phyloP scores from a whole-genome alignment of 352 stramenopile species.

The Pythium phragmiticola region DNA sequence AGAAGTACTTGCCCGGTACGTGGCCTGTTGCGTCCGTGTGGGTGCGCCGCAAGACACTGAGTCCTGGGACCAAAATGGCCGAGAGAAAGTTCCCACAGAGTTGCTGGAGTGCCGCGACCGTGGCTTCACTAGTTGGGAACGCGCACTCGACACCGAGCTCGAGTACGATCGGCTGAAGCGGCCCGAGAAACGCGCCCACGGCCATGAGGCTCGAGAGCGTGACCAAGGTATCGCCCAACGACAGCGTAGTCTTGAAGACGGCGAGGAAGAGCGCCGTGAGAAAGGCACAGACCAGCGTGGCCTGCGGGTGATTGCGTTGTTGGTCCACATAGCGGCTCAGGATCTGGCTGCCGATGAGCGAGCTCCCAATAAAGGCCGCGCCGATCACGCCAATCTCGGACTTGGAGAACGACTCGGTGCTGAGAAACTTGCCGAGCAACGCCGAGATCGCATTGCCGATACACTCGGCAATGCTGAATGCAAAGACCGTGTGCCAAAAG shows the following conservation, averaged over 20 bases:
- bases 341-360: conserved; percentile 64
- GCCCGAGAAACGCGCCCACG: conserved; percentile 54
- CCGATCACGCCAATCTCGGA: conserved; percentile 62
- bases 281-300: conserved; percentile 56
- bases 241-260: conserved; percentile 48
- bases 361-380: conserved; percentile 68
- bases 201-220: conserved; percentile 50
- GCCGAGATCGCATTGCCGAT: conserved; percentile 71
- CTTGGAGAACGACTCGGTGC: conserved; percentile 45
- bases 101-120: conserved; percentile 70
- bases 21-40: conserved; percentile 34
- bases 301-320: conserved; percentile 55
- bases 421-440: conserved; percentile 71
- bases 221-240: conserved; percentile 31
- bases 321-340: conserved; percentile 68
- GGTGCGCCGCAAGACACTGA: conserved; percentile 45
- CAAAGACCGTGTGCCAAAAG: conserved; percentile 61
- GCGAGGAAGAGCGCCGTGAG: conserved; percentile 43
- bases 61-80: conserved; percentile 50
- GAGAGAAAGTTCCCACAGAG: conserved; percentile 79
- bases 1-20: conserved; percentile 40
- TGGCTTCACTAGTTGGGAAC: conserved; percentile 73
- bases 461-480: conserved; percentile 68
- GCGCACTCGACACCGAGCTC: conserved; percentile 74
- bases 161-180: conserved; percentile 66